These are phyloP conservation scores for Mycena albidolilacea DNA, from an alignment of 768 basidiomycete species.

Conservation along the genomic window DNA sequence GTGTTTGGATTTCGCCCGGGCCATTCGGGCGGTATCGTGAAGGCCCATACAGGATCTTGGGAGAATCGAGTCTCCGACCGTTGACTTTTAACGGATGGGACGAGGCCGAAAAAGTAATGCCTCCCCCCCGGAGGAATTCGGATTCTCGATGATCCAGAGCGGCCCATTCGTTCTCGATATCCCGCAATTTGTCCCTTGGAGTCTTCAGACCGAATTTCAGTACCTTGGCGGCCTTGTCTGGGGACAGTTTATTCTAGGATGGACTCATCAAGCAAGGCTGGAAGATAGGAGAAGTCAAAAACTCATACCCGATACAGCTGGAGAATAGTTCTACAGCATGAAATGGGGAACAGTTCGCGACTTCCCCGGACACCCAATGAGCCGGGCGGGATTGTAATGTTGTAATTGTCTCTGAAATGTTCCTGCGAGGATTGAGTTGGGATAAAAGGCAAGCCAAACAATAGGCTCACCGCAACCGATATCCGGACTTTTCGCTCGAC, in stretches of 20 bases:
- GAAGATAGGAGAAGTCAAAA: background rate
- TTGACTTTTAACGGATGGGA: background rate
- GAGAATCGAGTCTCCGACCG: background rate
- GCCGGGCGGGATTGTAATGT: conserved; percentile 40
- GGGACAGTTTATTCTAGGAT: conserved; percentile 47
- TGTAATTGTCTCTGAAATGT: conserved; percentile 46
- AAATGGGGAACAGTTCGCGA: conserved; percentile 49
- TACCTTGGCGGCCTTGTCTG: conserved; percentile 13
- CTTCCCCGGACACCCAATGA: conserved; percentile 48
- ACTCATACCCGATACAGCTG: conserved; percentile 43
- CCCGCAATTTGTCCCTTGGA: background rate
- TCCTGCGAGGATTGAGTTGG: conserved; percentile 39
- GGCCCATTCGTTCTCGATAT: background rate
- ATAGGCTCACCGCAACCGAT: conserved; percentile 45
- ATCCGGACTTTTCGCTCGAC: background rate
- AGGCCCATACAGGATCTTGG: background rate
- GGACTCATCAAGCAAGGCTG: background rate
- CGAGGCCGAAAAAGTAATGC: conserved; percentile 1
- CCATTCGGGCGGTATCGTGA: background rate
- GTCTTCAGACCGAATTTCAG: background rate
- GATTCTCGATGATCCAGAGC: background rate
- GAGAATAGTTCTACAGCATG: conserved; percentile 44
- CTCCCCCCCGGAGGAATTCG: conserved; percentile 2
- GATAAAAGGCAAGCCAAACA: background rate
- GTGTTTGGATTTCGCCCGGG: background rate